Evolutionary conservation across 192 early-diverging fungal genomes (phyloP).

Genomic region (Linnemannia hyalina): DNA sequence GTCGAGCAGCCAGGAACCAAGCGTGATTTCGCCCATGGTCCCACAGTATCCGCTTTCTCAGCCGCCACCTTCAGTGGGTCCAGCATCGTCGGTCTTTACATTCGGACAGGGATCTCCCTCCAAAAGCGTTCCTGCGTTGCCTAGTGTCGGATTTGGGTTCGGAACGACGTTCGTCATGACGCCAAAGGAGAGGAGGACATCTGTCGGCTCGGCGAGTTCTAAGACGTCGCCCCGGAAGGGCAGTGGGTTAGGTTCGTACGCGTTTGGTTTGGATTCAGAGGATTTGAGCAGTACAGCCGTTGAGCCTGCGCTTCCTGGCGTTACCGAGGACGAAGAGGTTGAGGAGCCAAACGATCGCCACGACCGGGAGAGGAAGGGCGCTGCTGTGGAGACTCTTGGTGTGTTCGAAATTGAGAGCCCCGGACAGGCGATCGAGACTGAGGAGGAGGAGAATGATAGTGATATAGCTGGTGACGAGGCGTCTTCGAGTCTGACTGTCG

Average conservation of each 20-base stretch:
- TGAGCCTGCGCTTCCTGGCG: background rate
- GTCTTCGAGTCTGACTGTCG: background rate
- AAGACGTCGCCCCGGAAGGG: background rate
- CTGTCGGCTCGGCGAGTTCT: background rate
- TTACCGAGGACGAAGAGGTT: background rate
- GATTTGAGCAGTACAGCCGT: no score
- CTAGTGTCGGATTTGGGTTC: constrained; percentile 44
- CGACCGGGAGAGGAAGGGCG: background rate
- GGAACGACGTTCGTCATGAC: constrained; percentile 19
- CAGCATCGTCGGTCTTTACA: background rate
- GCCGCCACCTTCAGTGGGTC: background rate
- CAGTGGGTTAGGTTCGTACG: background rate
- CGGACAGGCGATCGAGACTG: background rate
- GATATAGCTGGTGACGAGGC: background rate
- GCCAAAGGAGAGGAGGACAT: background rate
- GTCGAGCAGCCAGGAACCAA: constrained; percentile 31
- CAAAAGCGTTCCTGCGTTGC: background rate
- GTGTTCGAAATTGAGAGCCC: background rate
- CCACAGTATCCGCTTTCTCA: background rate
- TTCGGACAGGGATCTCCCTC: constrained; percentile 30
- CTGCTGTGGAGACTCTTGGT: background rate
- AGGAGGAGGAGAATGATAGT: background rate
- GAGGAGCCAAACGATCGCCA: background rate
- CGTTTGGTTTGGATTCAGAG: background rate
- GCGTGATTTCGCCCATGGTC: background rate